Evolutionary conservation across 2,329 filamentous ascomycete species (phyloP), one percentile per base, ranked within the genome.

Genomic region (Fusarium sarcochroum): DNA sequence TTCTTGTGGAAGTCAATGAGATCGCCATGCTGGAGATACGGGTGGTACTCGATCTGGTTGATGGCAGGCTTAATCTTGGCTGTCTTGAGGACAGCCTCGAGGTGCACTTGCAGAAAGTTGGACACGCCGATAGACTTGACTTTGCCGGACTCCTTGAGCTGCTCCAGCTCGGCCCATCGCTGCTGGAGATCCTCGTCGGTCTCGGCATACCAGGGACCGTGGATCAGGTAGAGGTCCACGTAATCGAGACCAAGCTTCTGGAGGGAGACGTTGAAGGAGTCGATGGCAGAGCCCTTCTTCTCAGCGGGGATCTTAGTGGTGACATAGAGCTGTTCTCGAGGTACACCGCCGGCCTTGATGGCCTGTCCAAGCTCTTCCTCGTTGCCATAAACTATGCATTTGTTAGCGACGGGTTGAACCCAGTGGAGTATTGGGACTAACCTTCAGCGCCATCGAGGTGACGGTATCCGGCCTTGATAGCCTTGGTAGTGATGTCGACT

Each of bases 1-100:
- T 85, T 77, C 70, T 83, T 83, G 76, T 85, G 86, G 78, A 86
- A 92, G 17, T 81, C 78, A 32, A 91, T 55, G 14, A 92, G 81
- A 59, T 84, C 81, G 7, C 82, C 83, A 76, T 91, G 90, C 78
- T 91, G 90, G 51, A 92, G 82, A 76, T 93, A 93, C 0, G 92
- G 91, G 79, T 96, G 91, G 74, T 87, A 90, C 81, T 95, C 92
- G 75, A 95, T 91, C 83, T 96, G 92, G 81, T 95, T 94, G 65
- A 92, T 86, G 8, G 87, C 89, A 1, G 93, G 93, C 5, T 82
- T 76, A 63, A 91, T 77, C 70, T 85, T 86, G 50, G 89, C 89
- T 7, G 88, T 87, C 75, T 85, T 76, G 3, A 90, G 80, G 41
- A 90, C 75, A 4, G 80, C 74, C 75, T 90, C 85, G 20, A 91